These are phyloP conservation scores for Rhizomucor miehei DNA, from an alignment of 371 early-diverging fungal species.

Conservation along the genomic window DNA sequence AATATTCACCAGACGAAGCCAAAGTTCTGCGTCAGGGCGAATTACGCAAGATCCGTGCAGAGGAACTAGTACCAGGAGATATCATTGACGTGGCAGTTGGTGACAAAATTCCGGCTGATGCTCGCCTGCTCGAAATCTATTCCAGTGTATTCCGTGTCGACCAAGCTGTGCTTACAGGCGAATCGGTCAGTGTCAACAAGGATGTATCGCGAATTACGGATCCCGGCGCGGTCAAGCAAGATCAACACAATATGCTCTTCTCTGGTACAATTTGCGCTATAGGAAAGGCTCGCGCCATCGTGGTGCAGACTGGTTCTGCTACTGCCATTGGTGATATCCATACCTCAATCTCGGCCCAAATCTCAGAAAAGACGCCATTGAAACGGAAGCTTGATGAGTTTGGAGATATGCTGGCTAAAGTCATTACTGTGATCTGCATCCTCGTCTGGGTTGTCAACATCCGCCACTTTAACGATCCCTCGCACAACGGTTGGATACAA, in stretches of 20 bases:
- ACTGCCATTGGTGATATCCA: slow-evolving; percentile 97
- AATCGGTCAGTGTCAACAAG: slow-evolving; percentile 92
- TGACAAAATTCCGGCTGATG: slow-evolving; percentile 96
- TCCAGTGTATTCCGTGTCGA: slow-evolving; percentile 88
- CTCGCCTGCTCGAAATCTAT: slow-evolving; percentile 74
- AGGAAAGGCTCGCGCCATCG: slow-evolving; percentile 88
- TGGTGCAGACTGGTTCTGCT: slow-evolving; percentile 79
- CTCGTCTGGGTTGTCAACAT: slow-evolving; percentile 97
- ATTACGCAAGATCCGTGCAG: slow-evolving; percentile 64
- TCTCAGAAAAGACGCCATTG: slow-evolving; percentile 91
- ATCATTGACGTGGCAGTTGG: slow-evolving; percentile 89
- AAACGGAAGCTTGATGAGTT: slow-evolving; percentile 95
- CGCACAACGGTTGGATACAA: slow-evolving; percentile 87
- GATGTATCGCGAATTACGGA: slow-evolving; percentile 61
- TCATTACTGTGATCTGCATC: slow-evolving; percentile 92
- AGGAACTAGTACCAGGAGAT: slow-evolving; percentile 95
- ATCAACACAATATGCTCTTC: slow-evolving; percentile 93
- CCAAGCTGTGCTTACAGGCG: slow-evolving; percentile 96
- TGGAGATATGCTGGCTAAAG: slow-evolving; percentile 94
- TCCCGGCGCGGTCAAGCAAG: slow-evolving; percentile 86
- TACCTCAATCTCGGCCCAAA: slow-evolving; percentile 77
- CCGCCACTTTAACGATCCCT: slow-evolving; percentile 89
- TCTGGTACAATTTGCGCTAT: slow-evolving; percentile 94
- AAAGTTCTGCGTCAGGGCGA: slow-evolving; percentile 74
- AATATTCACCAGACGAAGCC: slow-evolving; percentile 95